Evolutionary conservation across 1,284 basidiomycete genomes (phyloP), one percentile per base, ranked within the genome.

Genomic region (Irpex sp.): DNA sequence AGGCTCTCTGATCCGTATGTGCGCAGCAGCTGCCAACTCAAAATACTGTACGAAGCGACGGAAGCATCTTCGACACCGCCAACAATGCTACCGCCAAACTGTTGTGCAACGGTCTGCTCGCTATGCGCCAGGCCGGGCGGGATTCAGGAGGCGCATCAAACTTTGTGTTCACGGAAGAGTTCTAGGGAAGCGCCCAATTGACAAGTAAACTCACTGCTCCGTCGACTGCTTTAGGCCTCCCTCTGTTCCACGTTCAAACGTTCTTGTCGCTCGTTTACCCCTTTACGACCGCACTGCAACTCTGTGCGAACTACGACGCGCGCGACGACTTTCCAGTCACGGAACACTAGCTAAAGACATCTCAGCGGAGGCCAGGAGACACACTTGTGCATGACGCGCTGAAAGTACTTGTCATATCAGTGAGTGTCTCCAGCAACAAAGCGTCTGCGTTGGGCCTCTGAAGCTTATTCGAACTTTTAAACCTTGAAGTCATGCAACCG

Each of bases 401-500:
- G 53, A 26, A 55, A 55, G 26, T 35, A 55, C 53, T 13, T 13
- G 21, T 15, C 21, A 9, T 33, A 21, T 8, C 39, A 43, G 57
- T 58, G 55, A 43, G 39, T 43, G 39, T 43, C 39, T 26, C 26
- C 26, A 26, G 26, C 4, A 26, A 26, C 26, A 3, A 26, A 26
- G 26, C 4, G 26, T 26, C 26, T 4, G 26, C 26, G 26, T 26
- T 26, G 26, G 2, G 26, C 26, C 26, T 26, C 26, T 26, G 26
- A 26, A 26, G 39, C 39, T 43, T 43, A 43, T 9, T 43, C 39
- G 4, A 26, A 26, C 26, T 26, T 26, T 26, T 46, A 46, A 46
- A 11, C 9, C 43, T 50, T n/a, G 26, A 21, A 55, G 31, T 11
- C 49, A 77, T 77, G 75, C 73, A 77, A 60, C 72, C 74, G 15